These are phyloP conservation scores for Wickerhamomyces pijperi DNA, from an alignment of 805 yeast species.

Conservation along the genomic window DNA sequence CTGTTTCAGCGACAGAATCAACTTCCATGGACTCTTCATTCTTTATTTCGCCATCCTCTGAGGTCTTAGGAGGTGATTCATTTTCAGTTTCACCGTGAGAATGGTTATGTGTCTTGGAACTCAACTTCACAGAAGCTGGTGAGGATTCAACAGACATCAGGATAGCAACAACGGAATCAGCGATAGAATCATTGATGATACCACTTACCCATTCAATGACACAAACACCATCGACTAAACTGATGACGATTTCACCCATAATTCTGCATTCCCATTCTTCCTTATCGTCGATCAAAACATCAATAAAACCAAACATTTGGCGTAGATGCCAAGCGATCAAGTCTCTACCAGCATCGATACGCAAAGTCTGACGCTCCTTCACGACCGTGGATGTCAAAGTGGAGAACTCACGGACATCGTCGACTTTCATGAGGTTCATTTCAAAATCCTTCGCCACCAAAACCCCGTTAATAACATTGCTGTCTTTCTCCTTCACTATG, in stretches of 20 bases:
- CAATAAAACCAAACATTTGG: conserved; percentile 89
- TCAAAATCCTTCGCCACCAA: conserved; percentile 87
- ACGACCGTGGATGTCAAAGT: conserved; percentile 79
- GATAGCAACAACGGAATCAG: conserved; percentile 88
- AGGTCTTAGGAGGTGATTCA: no score
- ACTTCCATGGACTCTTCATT: no score
- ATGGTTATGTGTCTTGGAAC: conserved; percentile 36
- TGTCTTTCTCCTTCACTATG: conserved; percentile 36
- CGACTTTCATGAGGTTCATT: conserved; percentile 68
- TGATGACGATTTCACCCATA: conserved; percentile 54
- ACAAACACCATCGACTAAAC: conserved; percentile 36
- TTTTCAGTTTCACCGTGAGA: no score
- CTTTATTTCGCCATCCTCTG: no score
- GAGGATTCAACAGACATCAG: conserved; percentile 86
- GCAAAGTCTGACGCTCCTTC: conserved; percentile 68
- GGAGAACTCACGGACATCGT: conserved; percentile 82
- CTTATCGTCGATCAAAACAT: conserved; percentile 44
- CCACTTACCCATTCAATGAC: conserved; percentile 88
- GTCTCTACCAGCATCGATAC: conserved; percentile 71
- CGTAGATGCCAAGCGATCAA: conserved; percentile 80
- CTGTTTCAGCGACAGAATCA: no score
- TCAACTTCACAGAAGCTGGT: conserved; percentile 86
- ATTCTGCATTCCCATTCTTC: conserved; percentile 40
- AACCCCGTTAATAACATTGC: conserved; percentile 62
- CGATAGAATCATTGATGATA: conserved; percentile 81